Evolutionary conservation across 805 yeast species (phyloP).

Genomic region (Priceomyces melissophilus): DNA sequence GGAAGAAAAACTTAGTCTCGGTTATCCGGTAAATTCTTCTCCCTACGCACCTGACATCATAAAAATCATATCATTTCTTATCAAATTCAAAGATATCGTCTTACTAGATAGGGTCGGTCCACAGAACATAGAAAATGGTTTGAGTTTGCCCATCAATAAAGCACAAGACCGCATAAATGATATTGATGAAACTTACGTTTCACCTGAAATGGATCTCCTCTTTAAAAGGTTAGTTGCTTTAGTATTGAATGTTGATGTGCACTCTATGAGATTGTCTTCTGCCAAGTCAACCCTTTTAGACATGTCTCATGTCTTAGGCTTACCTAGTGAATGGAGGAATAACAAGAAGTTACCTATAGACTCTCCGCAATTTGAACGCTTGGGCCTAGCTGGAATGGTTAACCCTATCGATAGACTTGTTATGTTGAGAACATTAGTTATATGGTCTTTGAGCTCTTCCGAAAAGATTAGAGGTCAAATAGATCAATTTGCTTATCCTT

Average conservation of each 20-base stretch:
- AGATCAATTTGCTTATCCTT: constrained; percentile 26
- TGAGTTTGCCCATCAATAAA: constrained; percentile 17
- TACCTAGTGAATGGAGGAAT: constrained; percentile 40
- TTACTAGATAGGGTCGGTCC: constrained; percentile 29
- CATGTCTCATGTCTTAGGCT: constrained; percentile 29
- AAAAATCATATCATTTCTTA: constrained; percentile 28
- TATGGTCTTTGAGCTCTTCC: constrained; percentile 35
- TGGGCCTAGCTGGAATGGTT: constrained; percentile 31
- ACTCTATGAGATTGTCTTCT: constrained; percentile 27
- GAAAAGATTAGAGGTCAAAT: constrained; percentile 26
- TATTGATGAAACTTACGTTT: constrained; percentile 13
- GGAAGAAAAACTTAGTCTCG: constrained; percentile 31
- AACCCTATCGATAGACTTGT: constrained; percentile 32
- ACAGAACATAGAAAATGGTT: constrained; percentile 34
- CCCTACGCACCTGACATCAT: constrained; percentile 33
- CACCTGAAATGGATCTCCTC: constrained; percentile 29
- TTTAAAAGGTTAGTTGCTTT: constrained; percentile 30
- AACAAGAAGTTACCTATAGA: constrained; percentile 19
- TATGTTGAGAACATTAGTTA: constrained; percentile 31
- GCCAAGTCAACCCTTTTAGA: constrained; percentile 27
- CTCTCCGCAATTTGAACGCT: constrained; percentile 24
- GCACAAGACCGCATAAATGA: background rate
- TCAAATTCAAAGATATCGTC: constrained; percentile 27
- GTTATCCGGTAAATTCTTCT: constrained; percentile 24
- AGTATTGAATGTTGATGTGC: constrained; percentile 23